Evolutionary conservation across 2,329 filamentous ascomycete species (phyloP).

Genomic region (Pseudohalonectria lignicola): DNA sequence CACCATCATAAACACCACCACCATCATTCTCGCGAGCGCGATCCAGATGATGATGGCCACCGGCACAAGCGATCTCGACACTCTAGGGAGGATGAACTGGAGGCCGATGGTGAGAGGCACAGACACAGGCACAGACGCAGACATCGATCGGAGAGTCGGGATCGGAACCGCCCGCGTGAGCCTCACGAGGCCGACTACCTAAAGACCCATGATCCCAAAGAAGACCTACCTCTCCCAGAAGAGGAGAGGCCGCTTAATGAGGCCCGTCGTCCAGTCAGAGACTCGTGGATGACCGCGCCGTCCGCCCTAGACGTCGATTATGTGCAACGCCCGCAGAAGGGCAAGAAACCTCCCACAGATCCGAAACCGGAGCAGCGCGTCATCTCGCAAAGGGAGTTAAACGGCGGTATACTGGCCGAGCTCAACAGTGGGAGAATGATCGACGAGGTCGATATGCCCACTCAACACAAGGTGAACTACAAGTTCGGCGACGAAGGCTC

Average conservation of each 20-base stretch:
- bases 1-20: constrained; percentile 35
- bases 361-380: constrained; percentile 49
- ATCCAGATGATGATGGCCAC: constrained; percentile 41
- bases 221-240: constrained; percentile 38
- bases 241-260: constrained; percentile 29
- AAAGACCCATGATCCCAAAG: constrained; percentile 34
- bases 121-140: constrained; percentile 22
- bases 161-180: constrained; percentile 15
- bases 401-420: constrained; percentile 51
- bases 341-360: constrained; percentile 36
- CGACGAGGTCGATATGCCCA: constrained; percentile 40
- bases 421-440: constrained; percentile 43
- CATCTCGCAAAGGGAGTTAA: constrained; percentile 73
- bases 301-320: constrained; percentile 78
- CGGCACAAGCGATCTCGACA: constrained; percentile 55
- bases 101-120: constrained; percentile 25
- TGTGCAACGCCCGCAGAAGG: constrained; percentile 49
- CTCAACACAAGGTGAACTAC: constrained; percentile 57
- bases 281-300: constrained; percentile 91
- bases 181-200: constrained; percentile 23
- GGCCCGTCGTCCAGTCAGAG: constrained; percentile 44
- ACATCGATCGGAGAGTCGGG: constrained; percentile 12
- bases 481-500: constrained; percentile 82
- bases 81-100: constrained; percentile 27
- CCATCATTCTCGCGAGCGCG: constrained; percentile 21